phyloP scores from a whole-genome alignment of 2,329 filamentous ascomycete species.

The Sporothrix protearum region DNA sequence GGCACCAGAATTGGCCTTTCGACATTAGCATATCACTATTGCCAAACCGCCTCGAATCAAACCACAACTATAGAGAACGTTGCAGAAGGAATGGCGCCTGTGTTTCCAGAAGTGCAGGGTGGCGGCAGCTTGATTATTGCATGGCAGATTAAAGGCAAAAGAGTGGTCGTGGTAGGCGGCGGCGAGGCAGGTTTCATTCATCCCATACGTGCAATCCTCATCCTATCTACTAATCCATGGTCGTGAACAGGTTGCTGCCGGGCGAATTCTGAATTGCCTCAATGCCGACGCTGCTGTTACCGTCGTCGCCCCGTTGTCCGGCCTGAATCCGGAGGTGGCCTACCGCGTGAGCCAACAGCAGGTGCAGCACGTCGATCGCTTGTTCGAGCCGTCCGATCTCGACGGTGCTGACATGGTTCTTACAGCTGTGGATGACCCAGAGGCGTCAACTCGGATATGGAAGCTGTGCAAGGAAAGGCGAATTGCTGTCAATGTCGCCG shows the following conservation, averaged over 20 bases:
- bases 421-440: slow-evolving; percentile 88
- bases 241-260: slow-evolving; percentile 74
- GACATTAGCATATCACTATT: neutral
- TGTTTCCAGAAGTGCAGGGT: slow-evolving; percentile 78
- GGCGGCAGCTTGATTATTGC: slow-evolving; percentile 91
- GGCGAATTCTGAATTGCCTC: slow-evolving; percentile 88
- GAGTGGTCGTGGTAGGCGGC: slow-evolving; percentile 87
- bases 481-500: slow-evolving; percentile 91
- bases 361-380: slow-evolving; percentile 74
- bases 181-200: slow-evolving; percentile 66
- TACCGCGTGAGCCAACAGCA: slow-evolving; percentile 72
- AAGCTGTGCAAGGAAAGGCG: slow-evolving; percentile 82
- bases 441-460: slow-evolving; percentile 86
- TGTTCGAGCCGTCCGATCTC: slow-evolving; percentile 83
- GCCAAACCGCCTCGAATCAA: neutral
- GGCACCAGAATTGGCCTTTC: neutral
- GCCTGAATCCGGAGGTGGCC: slow-evolving; percentile 84
- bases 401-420: slow-evolving; percentile 82
- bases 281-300: slow-evolving; percentile 91
- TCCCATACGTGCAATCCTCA: slow-evolving; percentile 1
- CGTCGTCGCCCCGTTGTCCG: slow-evolving; percentile 73
- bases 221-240: slow-evolving; percentile 15
- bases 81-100: slow-evolving; percentile 32
- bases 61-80: slow-evolving; percentile 1
- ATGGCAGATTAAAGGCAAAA: slow-evolving; percentile 89